Conservation (phyloP, 164 flowering plant genomes). For the Chimonanthus praecox region DNA sequence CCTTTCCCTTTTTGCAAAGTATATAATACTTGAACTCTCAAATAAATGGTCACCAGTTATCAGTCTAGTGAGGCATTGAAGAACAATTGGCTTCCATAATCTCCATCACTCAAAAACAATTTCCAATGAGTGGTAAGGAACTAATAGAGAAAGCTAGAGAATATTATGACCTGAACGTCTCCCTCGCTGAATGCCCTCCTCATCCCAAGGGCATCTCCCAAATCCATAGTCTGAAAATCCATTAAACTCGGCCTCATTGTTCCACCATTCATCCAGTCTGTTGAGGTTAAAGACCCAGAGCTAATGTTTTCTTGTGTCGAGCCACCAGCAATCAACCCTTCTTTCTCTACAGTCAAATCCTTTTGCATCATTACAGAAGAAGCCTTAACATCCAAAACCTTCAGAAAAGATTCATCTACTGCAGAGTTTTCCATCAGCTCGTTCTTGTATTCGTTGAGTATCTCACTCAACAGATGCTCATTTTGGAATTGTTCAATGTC, state of each 20-base stretch:
- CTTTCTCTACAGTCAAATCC: conserved; percentile 25
- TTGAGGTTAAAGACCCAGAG: conserved; percentile 60
- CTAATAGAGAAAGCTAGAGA: neutral
- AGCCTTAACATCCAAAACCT: conserved; percentile 38
- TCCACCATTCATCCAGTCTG: conserved; percentile 50
- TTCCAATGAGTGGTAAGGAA: neutral
- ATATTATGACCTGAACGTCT: conserved; percentile 74
- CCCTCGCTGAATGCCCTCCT: conserved; percentile 95
- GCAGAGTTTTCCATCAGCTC: conserved; percentile 67
- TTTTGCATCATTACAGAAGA: conserved; percentile 30
- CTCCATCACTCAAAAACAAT: neutral
- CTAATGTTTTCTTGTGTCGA: conserved; percentile 64
- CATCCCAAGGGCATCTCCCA: conserved; percentile 70
- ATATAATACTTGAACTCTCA: too few species aligned
- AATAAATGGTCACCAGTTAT: neutral
- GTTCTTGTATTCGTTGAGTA: conserved; percentile 70
- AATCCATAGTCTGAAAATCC: conserved; percentile 58
- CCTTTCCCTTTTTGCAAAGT: neutral
- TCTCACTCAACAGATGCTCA: conserved; percentile 57
- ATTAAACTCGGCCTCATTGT: conserved; percentile 48
- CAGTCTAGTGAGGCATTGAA: neutral
- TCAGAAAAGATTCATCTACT: conserved; percentile 33
- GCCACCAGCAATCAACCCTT: conserved; percentile 16
- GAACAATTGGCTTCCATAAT: neutral
- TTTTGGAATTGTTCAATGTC: conserved; percentile 48